A percentile compares a stretch with the other conserved stretches of the same genome.
Evolutionary conservation across 2,329 filamentous ascomycete genomes (phyloP).

Genomic region (Rutstroemia sp.): DNA sequence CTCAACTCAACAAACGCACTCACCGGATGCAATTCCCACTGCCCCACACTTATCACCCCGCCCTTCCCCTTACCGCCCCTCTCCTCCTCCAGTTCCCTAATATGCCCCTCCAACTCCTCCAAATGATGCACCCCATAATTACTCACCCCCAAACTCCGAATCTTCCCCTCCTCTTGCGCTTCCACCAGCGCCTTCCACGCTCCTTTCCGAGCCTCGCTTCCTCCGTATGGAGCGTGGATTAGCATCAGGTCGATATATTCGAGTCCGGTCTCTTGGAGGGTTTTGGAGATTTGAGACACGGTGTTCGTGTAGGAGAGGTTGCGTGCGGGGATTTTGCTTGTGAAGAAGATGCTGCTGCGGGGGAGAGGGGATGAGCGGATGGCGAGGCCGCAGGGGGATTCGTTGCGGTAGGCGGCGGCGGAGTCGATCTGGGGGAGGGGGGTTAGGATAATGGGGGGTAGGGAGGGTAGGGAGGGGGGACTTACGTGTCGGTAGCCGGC

Average conservation of each 20-base stretch:
- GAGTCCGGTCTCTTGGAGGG: conserved; percentile 49
- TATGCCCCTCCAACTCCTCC: conserved; percentile 51
- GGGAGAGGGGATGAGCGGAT: conserved; percentile 44
- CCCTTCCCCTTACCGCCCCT: conserved; percentile 52
- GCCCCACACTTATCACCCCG: conserved; percentile 73
- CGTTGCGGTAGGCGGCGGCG: conserved; percentile 50
- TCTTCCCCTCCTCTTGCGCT: conserved; percentile 51
- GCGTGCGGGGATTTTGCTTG: conserved; percentile 48
- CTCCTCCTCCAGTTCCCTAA: conserved; percentile 52
- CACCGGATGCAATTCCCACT: conserved; percentile 77
- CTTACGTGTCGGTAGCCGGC: conserved; percentile 49
- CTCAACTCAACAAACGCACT: background rate
- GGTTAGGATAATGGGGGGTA: too few relatives aligned
- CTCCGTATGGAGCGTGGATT: conserved; percentile 55
- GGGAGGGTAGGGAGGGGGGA: too few relatives aligned
- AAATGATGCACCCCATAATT: conserved; percentile 60
- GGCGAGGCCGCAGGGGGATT: conserved; percentile 44
- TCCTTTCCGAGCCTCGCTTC: conserved; percentile 46
- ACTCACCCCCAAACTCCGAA: conserved; percentile 55
- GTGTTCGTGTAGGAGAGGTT: conserved; percentile 55
- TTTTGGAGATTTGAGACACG: conserved; percentile 55
- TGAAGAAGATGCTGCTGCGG: conserved; percentile 53
- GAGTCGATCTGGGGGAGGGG: conserved; percentile 42
- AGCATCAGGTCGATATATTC: conserved; percentile 62
- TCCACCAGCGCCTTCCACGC: conserved; percentile 59